These are phyloP conservation scores for Artemisia annua DNA, from an alignment of 129 eudicot species.

Conservation along the genomic window DNA sequence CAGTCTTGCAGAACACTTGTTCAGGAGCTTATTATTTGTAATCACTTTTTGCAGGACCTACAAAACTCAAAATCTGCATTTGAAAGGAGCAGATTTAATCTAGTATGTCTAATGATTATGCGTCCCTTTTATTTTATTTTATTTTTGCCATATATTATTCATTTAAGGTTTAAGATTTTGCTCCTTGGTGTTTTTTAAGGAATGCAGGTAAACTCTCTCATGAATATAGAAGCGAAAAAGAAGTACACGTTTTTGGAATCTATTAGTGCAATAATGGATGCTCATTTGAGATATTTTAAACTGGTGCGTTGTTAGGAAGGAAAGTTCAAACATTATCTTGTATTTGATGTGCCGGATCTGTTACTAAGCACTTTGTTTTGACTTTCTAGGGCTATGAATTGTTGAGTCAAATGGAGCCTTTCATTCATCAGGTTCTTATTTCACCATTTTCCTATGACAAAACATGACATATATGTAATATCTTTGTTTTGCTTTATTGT, in stretches of 20 bases:
- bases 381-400: slow-evolving; percentile 74
- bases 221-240: slow-evolving; percentile 90
- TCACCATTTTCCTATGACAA: too few relatives aligned
- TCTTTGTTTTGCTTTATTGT: too few relatives aligned
- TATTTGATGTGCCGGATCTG: not conserved
- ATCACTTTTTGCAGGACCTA: slow-evolving; percentile 57
- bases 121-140: slow-evolving; percentile 2
- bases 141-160: slow-evolving; percentile 8
- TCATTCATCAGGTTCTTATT: slow-evolving; percentile 78
- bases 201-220: slow-evolving; percentile 88
- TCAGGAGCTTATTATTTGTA: slow-evolving; percentile 33
- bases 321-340: not conserved
- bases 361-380: slow-evolving; percentile 26
- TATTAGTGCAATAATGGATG: slow-evolving; percentile 97
- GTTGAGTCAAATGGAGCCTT: slow-evolving; percentile 89
- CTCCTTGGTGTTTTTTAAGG: slow-evolving; percentile 57
- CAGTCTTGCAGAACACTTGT: not conserved
- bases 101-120: slow-evolving; percentile 61
- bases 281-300: slow-evolving; percentile 93
- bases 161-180: slow-evolving; percentile 34
- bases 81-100: slow-evolving; percentile 94
- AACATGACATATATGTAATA: too few relatives aligned
- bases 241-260: slow-evolving; percentile 93
- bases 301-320: slow-evolving; percentile 59
- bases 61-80: slow-evolving; percentile 88